Percentiles rank a stretch among this genome's conserved stretches.
These are phyloP conservation scores for Sesbania bispinosa DNA, from an alignment of 306 rosid species.

Conservation along the genomic window DNA sequence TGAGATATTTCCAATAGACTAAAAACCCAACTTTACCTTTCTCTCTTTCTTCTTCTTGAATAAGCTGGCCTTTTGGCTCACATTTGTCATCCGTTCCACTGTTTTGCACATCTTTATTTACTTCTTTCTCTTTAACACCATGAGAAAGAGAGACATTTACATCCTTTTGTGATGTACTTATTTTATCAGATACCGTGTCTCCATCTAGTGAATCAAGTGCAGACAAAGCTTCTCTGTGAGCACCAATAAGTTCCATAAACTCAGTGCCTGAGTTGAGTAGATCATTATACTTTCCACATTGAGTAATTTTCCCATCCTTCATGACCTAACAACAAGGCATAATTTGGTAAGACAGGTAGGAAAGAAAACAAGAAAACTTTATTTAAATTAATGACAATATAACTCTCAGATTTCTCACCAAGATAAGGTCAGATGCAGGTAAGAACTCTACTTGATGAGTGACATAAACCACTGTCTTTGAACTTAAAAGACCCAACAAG, in stretches of 20 bases:
- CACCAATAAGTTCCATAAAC: conserved; percentile 83
- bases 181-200: conserved; percentile 23
- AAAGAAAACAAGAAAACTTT: too few species aligned
- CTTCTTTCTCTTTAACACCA: conserved; percentile 37
- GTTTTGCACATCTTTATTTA: conserved; percentile 23
- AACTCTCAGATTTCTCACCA: conserved; percentile 40
- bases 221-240: conserved; percentile 77
- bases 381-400: not conserved
- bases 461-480: conserved; percentile 73
- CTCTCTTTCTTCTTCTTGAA: conserved; percentile 93
- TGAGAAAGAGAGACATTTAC: conserved; percentile 11
- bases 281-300: conserved; percentile 70
- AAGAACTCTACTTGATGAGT: conserved; percentile 92
- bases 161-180: conserved; percentile 25
- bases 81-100: conserved; percentile 34
- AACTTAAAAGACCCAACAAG: conserved; percentile 54
- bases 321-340: conserved; percentile 52
- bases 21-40: conserved; percentile 72
- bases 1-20: conserved; percentile 73
- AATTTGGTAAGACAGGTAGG: not conserved
- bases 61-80: conserved; percentile 60
- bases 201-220: conserved; percentile 44
- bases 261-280: conserved; percentile 62
- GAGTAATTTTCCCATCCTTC: conserved; percentile 75
- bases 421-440: conserved; percentile 70